phyloP scores from a whole-genome alignment of 2,329 filamentous ascomycete genomes.

The Helotiales sp. region DNA sequence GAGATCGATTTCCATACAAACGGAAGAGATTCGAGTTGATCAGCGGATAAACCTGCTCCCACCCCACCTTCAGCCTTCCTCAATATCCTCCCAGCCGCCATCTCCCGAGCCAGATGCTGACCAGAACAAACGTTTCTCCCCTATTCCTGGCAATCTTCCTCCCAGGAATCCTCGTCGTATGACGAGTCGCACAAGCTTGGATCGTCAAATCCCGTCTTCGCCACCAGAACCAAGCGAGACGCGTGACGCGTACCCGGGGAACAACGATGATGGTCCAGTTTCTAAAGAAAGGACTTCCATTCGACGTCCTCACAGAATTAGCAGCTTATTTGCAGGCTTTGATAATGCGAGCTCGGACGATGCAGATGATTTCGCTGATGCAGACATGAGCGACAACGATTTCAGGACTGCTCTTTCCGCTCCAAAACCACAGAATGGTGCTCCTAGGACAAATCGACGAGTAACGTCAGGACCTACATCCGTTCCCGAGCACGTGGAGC shows the following conservation, averaged over 20 bases:
- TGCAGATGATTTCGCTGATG: conserved; percentile 60
- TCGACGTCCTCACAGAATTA: conserved; percentile 70
- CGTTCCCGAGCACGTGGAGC: conserved; percentile 30
- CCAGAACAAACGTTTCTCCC: conserved; percentile 47
- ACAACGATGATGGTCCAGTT: conserved; percentile 78
- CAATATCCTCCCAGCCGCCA: conserved; percentile 62
- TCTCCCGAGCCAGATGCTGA: conserved; percentile 46
- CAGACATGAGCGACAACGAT: conserved; percentile 65
- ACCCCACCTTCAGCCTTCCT: conserved; percentile 75
- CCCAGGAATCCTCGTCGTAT: conserved; percentile 62
- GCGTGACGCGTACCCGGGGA: conserved; percentile 71
- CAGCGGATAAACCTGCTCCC: conserved; percentile 74
- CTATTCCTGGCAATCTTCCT: conserved; percentile 54
- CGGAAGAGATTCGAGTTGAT: conserved; percentile 86
- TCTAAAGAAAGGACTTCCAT: conserved; percentile 55
- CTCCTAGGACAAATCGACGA: conserved; percentile 20
- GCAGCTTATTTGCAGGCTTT: conserved; percentile 85
- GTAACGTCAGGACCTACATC: conserved; percentile 26
- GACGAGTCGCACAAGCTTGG: conserved; percentile 46
- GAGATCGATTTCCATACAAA: conserved; percentile 65
- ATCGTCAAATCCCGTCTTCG: conserved; percentile 49
- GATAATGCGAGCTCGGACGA: conserved; percentile 71
- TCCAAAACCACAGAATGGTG: conserved; percentile 47
- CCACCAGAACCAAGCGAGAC: conserved; percentile 44
- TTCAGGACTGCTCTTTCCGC: conserved; percentile 66